Base-by-base conservation (phyloP, 2,329 filamentous ascomycete species). In the Hypomyces perniciosus region DNA sequence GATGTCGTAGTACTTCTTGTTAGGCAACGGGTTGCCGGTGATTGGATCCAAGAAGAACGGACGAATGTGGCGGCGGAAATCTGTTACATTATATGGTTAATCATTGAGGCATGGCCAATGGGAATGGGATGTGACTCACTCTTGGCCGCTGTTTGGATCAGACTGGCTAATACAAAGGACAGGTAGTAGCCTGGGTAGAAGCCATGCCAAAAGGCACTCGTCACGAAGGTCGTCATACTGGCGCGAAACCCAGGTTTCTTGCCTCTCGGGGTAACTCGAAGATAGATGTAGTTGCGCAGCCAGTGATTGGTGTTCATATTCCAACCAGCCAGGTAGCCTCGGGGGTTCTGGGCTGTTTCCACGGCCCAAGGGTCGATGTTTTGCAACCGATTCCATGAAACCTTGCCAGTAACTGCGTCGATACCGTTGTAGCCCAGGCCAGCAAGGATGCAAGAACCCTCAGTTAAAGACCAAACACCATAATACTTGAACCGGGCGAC, bases 231-330 rank as follows among this genome's bases (percentile, higher is more conserved):
- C 33, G 90, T 90, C 73, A 99, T 73, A 62, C 88, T 97, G 46
- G 93, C 93, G 53, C 91, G 80, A 74, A 99, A 99, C 1, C 93
- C 93, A 8, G 93, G 93, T 68, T 97, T 99, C 76, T 90, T 93
- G 48, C 93, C 93, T 60, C 88, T 87, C 0, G 93, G 93, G 0
- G 93, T 99, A 3, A 99, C 93, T 27, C 93, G 85, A 44, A 99
- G 78, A 65, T 97, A 99, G 59, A 99, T 79, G 65, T 96, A 99
- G 68, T 97, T 96, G 43, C 91, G 83, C 54, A 99, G 74, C 93
- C 93, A 99, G 62, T 89, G 83, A 68, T 96, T 99, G 9, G 93
- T 99, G 70, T 97, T 97, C 74, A 96, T 96, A 68, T 99, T 99
- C 93, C 93, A 99, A 62, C 83, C 87, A 44, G 85, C 92, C 3